Percentiles rank a stretch among this genome's conserved stretches.
Conservation (phyloP, 352 stramenopile genomes). For the Phytophthora brassicae region DNA sequence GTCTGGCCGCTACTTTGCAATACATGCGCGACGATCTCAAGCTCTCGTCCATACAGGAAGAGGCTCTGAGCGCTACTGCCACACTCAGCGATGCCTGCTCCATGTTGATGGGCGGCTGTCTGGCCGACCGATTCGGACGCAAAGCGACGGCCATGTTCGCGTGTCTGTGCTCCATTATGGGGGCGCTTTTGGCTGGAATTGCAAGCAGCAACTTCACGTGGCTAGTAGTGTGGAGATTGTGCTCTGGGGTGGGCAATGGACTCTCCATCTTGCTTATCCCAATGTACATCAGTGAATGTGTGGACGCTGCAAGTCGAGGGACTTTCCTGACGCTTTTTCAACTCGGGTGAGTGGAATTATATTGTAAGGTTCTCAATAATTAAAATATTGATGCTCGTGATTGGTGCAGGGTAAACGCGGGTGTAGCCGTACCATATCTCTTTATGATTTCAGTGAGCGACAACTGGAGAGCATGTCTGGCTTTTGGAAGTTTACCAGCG, state of each 20-base stretch:
- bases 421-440: conserved; percentile 72
- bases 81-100: conserved; percentile 80
- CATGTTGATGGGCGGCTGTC: conserved; percentile 72
- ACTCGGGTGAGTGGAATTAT: conserved; percentile 53
- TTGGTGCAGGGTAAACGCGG: conserved; percentile 67
- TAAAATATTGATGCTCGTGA: background rate
- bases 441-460: conserved; percentile 80
- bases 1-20: conserved; percentile 73
- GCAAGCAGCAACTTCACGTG: conserved; percentile 57
- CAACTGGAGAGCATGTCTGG: conserved; percentile 78
- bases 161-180: conserved; percentile 69
- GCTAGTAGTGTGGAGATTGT: conserved; percentile 73
- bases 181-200: conserved; percentile 53
- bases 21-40: conserved; percentile 78
- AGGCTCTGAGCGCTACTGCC: conserved; percentile 75
- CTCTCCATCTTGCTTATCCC: conserved; percentile 85
- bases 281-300: conserved; percentile 89
- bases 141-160: conserved; percentile 74
- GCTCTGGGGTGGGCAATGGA: conserved; percentile 75
- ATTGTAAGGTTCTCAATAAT: background rate
- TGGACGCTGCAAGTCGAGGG: conserved; percentile 62
- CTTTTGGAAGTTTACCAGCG: conserved; percentile 67
- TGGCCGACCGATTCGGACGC: conserved; percentile 77
- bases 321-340: conserved; percentile 80
- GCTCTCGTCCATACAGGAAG: conserved; percentile 65